Conservation (phyloP, 805 yeast species). For the Starmerella apis region DNA sequence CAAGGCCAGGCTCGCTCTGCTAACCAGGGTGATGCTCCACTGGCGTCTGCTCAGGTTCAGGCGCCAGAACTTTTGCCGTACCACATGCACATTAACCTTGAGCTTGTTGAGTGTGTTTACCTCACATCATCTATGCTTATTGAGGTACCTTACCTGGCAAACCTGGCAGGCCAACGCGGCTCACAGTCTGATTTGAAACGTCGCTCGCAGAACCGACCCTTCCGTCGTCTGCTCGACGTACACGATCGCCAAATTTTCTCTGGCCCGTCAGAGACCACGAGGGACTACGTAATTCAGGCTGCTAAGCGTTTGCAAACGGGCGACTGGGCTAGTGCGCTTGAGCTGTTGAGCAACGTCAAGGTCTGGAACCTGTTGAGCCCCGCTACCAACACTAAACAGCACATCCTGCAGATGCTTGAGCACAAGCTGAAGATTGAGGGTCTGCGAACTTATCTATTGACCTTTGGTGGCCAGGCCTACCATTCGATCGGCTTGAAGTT, state of each 20-base stretch:
- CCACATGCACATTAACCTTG: slow-evolving; percentile 96
- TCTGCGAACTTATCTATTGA: slow-evolving; percentile 81
- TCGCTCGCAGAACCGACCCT: slow-evolving; percentile 65
- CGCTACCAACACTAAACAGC: slow-evolving; percentile 43
- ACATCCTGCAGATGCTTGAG: slow-evolving; percentile 48
- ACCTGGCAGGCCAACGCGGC: slow-evolving; percentile 37
- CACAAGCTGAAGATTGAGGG: slow-evolving; percentile 81
- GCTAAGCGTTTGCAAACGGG: slow-evolving; percentile 81
- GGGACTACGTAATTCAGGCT: slow-evolving; percentile 87
- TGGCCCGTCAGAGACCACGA: slow-evolving; percentile 95
- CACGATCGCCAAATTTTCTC: slow-evolving; percentile 90
- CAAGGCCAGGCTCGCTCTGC: slow-evolving; percentile 71
- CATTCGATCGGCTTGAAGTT: slow-evolving; percentile 59
- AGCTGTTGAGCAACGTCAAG: slow-evolving; percentile 62
- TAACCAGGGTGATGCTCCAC: background rate
- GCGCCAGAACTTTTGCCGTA: slow-evolving; percentile 59
- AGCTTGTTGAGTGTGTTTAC: slow-evolving; percentile 86
- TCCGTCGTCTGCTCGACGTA: slow-evolving; percentile 82
- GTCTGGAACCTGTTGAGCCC: slow-evolving; percentile 78
- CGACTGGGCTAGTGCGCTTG: slow-evolving; percentile 73
- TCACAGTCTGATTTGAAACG: slow-evolving; percentile 46
- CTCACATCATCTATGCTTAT: slow-evolving; percentile 79
- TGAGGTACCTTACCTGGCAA: slow-evolving; percentile 86
- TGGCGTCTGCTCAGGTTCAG: slow-evolving; percentile 11
- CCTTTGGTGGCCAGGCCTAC: slow-evolving; percentile 60